Evolutionary conservation across 2,329 filamentous ascomycete species (phyloP), one percentile per base, ranked within the genome.

Genomic region (Triangularia setosa): DNA sequence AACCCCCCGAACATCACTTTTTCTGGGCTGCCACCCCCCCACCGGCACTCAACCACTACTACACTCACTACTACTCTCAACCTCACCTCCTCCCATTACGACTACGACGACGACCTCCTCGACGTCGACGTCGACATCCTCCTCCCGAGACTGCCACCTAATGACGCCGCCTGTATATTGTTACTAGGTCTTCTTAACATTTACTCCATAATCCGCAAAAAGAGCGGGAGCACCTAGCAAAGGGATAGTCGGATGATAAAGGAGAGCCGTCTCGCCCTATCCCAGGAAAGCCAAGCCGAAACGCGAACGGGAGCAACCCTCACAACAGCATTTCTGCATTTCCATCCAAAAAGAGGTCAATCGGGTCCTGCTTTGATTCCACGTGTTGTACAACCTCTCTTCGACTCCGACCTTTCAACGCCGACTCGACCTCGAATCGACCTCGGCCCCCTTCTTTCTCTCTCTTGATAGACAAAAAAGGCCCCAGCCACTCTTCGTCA

Each of bases 261-360:
- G 57, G 25, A 63, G 54, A 35, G 16, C 48, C 53, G 18, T 48
- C 21, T 18, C 30, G 21, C 59, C 54, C 61, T 28, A 56, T 58
- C 30, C 60, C 24, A 24, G 18, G n/a, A 56, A 55, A 64, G 64
- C 64, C 64, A 65, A 65, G 64, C 48, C 59, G 56, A 64, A 66
- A 57, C 58, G 40, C 30, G 61, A 48, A 27, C 64, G 44, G 58
- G 58, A 61, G 23, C 56, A 30, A 53, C 54, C 64, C 61, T 48
- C 40, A 21, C 40, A 48, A n/a, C 64, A 66, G 64, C 62, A 60
- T 61, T 62, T 61, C 56, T 58, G 53, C 57, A 60, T 52, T 55
- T 54, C 28, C 55, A 58, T 55, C 25, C 40, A 48, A 48, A 48
- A 48, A 48, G 18, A 48, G 40, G 40, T 48, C 40, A 48, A 48